Base-by-base conservation (phyloP, 2,329 filamentous ascomycete genomes). In the Talaromyces piceae region DNA sequence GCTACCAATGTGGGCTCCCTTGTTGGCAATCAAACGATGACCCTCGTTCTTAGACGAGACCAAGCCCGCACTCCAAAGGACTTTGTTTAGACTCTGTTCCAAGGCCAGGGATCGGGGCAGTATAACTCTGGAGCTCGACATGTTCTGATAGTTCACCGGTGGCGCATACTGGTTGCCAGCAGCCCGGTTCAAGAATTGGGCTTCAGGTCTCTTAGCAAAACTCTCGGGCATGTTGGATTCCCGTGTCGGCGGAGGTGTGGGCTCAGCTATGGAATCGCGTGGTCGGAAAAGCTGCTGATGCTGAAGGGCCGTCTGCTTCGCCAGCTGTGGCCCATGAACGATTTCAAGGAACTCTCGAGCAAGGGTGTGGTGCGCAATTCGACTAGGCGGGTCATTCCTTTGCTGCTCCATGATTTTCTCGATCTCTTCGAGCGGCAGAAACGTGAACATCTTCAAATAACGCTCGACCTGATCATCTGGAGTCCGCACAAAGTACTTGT, bases 381-480 rank as follows among this genome's bases (percentile, higher is more conserved):
- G 82, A 68, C 84, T 82, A 1, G 83, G 78, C 0, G 87, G 87
- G 51, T 91, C 79, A 25, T 75, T 56, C 7, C 68, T 70, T 59
- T 97, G 91, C 55, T 84, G 67, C 27, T 73, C 66, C 80, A 97
- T 87, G 48, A 87, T 67, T 12, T 73, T 61, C 3, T 76, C 63
- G 57, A 98, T 94, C n/a, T 81, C 67, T 6, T 77, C 63, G 2
- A 87, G 60, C 0, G 91, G 87, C 31, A 95, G 69, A 65, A 98
- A 95, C 0, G 93, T 98, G 65, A 98, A 90, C 20, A 95, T 79
- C 64, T 88, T 91, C 37, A 98, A 76, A 56, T 95, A 86, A 27
- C 77, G 79, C 67, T 90, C 87, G 3, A 97, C 82, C 49, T 94
- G 86, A 8, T 80, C 79, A 63, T 98, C 93, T 0, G 90, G 76